Percentiles rank a stretch among this genome's conserved stretches.
Evolutionary conservation across 371 early-diverging fungal genomes (phyloP).

Genomic region (Umbelopsis sp.): DNA sequence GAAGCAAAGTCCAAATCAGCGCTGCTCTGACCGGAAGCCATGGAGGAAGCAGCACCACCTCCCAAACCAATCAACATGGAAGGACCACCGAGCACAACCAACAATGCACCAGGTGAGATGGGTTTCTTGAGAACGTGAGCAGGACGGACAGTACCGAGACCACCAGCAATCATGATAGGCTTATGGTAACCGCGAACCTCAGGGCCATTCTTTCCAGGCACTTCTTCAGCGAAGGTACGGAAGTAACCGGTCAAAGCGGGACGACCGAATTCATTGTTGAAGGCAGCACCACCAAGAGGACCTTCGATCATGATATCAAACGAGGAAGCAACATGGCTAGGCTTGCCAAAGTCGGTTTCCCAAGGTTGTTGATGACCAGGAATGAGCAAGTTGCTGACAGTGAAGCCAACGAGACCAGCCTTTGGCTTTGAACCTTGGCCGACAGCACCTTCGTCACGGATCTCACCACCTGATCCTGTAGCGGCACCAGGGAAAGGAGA

Average conservation of each 20-base stretch:
- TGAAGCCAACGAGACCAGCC: conserved; percentile 93
- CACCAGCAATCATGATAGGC: conserved; percentile 99
- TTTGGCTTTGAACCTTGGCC: conserved; percentile 95
- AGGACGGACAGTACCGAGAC: conserved; percentile 90
- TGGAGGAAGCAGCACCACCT: conserved; percentile 97
- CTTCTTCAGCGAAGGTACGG: conserved; percentile 88
- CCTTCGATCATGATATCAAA: conserved; percentile 96
- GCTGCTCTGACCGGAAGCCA: conserved; percentile 86
- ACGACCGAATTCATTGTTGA: conserved; percentile 98
- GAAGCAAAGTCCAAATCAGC: conserved; percentile 95
- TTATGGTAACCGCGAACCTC: conserved; percentile 95
- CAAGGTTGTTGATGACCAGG: conserved; percentile 91
- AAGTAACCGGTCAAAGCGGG: conserved; percentile 96
- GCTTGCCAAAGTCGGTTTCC: conserved; percentile 88
- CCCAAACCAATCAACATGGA: conserved; percentile 97
- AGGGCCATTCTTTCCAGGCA: conserved; percentile 54
- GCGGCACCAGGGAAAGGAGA: conserved; percentile 97
- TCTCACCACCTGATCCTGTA: conserved; percentile 96
- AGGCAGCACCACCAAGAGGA: conserved; percentile 95
- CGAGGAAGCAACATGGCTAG: conserved; percentile 88
- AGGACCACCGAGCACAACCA: conserved; percentile 95
- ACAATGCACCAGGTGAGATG: conserved; percentile 79
- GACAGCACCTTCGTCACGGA: conserved; percentile 97
- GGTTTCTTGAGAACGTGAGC: conserved; percentile 84
- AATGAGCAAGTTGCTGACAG: conserved; percentile 89